Evolutionary conservation across 306 rosid species (phyloP).

Genomic region (Cucurbita argyrosperma): DNA sequence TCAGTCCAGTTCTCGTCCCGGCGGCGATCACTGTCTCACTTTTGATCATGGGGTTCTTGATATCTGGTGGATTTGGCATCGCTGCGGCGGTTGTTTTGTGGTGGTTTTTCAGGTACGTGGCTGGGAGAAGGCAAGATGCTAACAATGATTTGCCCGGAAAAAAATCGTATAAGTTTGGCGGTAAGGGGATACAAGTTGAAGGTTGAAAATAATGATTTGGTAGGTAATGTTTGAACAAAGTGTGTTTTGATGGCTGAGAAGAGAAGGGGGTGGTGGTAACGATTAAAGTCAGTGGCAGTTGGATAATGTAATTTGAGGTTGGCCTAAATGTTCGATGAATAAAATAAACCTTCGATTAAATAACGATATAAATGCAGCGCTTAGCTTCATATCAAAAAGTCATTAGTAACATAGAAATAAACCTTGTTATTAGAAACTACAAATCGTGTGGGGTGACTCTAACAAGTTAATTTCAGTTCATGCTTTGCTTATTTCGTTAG

Average conservation of each 20-base stretch:
- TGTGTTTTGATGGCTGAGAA: too few relatives aligned
- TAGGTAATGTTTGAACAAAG: too few relatives aligned
- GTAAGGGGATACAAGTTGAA: slow-evolving; percentile 20
- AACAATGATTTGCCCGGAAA: slow-evolving; percentile 32
- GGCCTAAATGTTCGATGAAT: neutral
- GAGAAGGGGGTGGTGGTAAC: too few relatives aligned
- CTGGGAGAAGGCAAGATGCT: slow-evolving; percentile 36
- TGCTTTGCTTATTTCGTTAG: too few relatives aligned
- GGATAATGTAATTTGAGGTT: neutral
- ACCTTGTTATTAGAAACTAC: too few relatives aligned
- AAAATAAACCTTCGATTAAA: neutral
- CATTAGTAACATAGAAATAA: too few relatives aligned
- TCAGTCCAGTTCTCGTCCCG: slow-evolving; percentile 76
- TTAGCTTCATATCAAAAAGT: too few relatives aligned
- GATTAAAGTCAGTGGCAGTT: neutral
- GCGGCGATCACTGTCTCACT: slow-evolving; percentile 29
- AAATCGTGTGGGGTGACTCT: too few relatives aligned
- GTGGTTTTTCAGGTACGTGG: slow-evolving; percentile 52
- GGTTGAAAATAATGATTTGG: neutral
- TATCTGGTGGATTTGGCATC: slow-evolving; percentile 55
- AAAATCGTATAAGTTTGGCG: slow-evolving; percentile 29
- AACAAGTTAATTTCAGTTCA: too few relatives aligned
- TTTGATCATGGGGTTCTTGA: slow-evolving; percentile 38
- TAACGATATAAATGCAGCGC: too few relatives aligned
- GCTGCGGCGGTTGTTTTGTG: slow-evolving; percentile 53